These are phyloP conservation scores for Cynanchum wilfordii DNA, from an alignment of 257 asterid species.

Conservation along the genomic window DNA sequence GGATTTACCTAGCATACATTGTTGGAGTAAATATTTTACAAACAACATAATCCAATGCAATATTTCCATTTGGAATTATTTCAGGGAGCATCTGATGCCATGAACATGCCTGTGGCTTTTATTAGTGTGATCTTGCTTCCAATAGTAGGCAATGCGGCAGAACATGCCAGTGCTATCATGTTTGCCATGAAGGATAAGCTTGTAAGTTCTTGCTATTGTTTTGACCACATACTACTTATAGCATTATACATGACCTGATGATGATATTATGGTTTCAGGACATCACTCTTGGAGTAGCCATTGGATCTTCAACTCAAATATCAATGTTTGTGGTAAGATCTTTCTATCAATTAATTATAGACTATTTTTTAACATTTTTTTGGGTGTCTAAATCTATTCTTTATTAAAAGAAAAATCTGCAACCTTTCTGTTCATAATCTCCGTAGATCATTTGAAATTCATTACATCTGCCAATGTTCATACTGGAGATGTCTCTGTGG, in stretches of 20 bases:
- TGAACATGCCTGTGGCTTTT: constrained; percentile 86
- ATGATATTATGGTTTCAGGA: constrained; percentile 32
- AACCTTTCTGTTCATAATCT: background rate
- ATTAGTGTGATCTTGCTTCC: constrained; percentile 92
- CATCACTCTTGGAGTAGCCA: constrained; percentile 80
- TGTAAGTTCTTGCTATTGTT: constrained; percentile 25
- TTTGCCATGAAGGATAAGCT: constrained; percentile 90
- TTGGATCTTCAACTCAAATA: constrained; percentile 97
- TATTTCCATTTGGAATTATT: constrained; percentile 13
- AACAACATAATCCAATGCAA: background rate
- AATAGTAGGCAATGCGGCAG: constrained; percentile 94
- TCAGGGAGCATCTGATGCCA: constrained; percentile 88
- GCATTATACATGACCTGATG: constrained; percentile 1
- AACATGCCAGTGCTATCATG: constrained; percentile 98
- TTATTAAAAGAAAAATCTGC: background rate
- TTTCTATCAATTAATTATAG: background rate
- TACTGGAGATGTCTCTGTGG: background rate
- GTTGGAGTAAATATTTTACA: background rate
- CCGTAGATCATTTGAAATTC: background rate
- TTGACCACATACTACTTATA: background rate
- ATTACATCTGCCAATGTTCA: background rate
- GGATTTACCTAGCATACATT: background rate
- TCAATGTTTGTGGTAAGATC: constrained; percentile 92
- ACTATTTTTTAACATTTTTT: background rate
- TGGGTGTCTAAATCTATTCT: background rate